These are phyloP conservation scores for Cladophialophora carrionii DNA, from an alignment of 2,329 filamentous ascomycete genomes.

Conservation along the genomic window DNA sequence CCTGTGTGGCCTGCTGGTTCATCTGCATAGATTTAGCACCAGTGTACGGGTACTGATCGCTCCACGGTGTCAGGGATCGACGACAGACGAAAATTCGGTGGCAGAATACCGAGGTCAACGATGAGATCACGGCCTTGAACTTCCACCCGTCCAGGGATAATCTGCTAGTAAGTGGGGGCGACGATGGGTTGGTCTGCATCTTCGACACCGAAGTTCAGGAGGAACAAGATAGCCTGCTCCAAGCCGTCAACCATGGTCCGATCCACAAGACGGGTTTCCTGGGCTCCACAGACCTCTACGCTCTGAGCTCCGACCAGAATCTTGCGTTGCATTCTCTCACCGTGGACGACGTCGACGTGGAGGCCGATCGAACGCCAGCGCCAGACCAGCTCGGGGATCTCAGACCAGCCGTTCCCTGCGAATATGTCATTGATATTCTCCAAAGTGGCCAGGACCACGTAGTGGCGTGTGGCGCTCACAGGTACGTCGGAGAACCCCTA, in stretches of 20 bases:
- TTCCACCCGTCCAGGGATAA: constrained; percentile 58
- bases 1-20: background rate
- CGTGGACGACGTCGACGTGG: constrained; percentile 48
- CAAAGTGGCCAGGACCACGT: constrained; percentile 33
- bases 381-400: constrained; percentile 60
- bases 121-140: constrained; percentile 63
- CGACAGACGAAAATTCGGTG: constrained; percentile 35
- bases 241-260: constrained; percentile 66
- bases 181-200: constrained; percentile 65
- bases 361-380: constrained; percentile 55
- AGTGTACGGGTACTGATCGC: background rate
- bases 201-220: constrained; percentile 61
- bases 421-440: constrained; percentile 63
- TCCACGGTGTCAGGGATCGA: constrained; percentile 45
- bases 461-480: constrained; percentile 37
- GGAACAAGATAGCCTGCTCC: constrained; percentile 65
- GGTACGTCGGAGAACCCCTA: constrained; percentile 19
- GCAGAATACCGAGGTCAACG: constrained; percentile 53
- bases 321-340: constrained; percentile 60
- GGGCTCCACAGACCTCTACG: constrained; percentile 57
- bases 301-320: constrained; percentile 65
- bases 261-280: constrained; percentile 66
- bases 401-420: constrained; percentile 57
- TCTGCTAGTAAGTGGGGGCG: constrained; percentile 63
- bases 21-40: background rate